Conservation (phyloP, 768 basidiomycete genomes). For the Gautieria morchelliformis region DNA sequence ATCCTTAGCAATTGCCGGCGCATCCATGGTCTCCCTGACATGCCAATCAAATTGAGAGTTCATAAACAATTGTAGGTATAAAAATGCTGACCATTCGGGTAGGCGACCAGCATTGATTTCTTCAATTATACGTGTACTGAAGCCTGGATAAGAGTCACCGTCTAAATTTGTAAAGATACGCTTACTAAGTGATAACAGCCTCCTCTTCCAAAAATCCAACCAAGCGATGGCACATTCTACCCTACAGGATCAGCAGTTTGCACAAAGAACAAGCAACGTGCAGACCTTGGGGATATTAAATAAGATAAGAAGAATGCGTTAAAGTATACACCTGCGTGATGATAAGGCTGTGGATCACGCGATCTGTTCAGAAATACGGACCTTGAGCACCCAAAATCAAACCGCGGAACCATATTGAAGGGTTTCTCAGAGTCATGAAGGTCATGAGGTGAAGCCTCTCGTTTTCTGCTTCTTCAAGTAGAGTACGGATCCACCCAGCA, state of each 20-base stretch:
- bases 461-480: slow-evolving; percentile 92
- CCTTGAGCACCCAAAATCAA: slow-evolving; percentile 88
- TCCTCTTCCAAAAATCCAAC: slow-evolving; percentile 93
- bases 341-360: background rate
- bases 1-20: slow-evolving; percentile 87
- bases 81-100: slow-evolving; percentile 56
- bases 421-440: slow-evolving; percentile 86
- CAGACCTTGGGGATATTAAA: slow-evolving; percentile 4
- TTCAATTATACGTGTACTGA: slow-evolving; percentile 68
- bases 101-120: slow-evolving; percentile 77
- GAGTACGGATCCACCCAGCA: slow-evolving; percentile 82
- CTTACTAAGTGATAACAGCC: slow-evolving; percentile 85
- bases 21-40: slow-evolving; percentile 52
- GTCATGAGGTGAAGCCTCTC: slow-evolving; percentile 97
- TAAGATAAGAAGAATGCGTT: slow-evolving; percentile 57
- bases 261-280: background rate
- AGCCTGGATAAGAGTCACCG: slow-evolving; percentile 12
- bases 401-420: slow-evolving; percentile 70
- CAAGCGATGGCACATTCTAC: slow-evolving; percentile 76
- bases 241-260: slow-evolving; percentile 34
- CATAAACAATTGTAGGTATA: background rate
- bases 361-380: background rate
- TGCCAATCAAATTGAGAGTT: background rate
- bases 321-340: slow-evolving; percentile 47
- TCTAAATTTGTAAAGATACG: slow-evolving; percentile 12